Base-by-base conservation (phyloP, 2,329 filamentous ascomycete species). In the Trichoderma pleuroti region DNA sequence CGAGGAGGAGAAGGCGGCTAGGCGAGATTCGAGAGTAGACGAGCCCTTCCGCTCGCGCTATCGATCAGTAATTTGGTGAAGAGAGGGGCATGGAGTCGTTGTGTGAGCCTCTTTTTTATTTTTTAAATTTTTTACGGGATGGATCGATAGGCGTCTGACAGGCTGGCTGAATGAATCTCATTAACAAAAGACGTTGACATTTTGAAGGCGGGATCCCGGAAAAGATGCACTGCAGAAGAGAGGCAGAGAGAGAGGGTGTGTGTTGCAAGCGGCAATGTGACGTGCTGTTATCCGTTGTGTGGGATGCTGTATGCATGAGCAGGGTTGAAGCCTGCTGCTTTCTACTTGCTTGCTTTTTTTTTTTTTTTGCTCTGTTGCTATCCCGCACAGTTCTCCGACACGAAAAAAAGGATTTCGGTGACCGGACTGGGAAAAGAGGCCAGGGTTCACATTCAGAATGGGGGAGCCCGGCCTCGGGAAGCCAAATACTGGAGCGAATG, bases 71-170 rank as follows among this genome's bases (percentile, higher is more conserved):
- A 57, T 30, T 46, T 67, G 52, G 52, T 46, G 7, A 59, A 67
- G 26, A 42, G 24, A 14, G 46, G 46, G 46, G 46, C 46, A 42
- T 12, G 8, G 24, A 34, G 49, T 66, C 54, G 64, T 59, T 26
- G 49, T 59, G 64, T 59, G 34, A 46, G 64, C 30, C 28, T 60
- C 36, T 21, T 24, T 59, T 28, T 28, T 10, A 2, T 32, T 32
- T 32, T 36, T 42, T 42, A 18, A 7, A 18, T 42, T 42, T 42
- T 42, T 30, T n/a, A 59, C 65, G 65, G 36, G 65, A 68, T 68
- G 65, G 65, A 68, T 68, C 65, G 65, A 68, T 68, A 68, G 52
- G 54, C 65, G 65, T 68, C 65, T 68, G 65, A 68, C 65, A 60
- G 36, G 54, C 54, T 30, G 42, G 36, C 65, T 60, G 34, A 68